These are phyloP conservation scores for Musa itinerans DNA, from an alignment of 176 grass and related monocot genomes.

Conservation along the genomic window DNA sequence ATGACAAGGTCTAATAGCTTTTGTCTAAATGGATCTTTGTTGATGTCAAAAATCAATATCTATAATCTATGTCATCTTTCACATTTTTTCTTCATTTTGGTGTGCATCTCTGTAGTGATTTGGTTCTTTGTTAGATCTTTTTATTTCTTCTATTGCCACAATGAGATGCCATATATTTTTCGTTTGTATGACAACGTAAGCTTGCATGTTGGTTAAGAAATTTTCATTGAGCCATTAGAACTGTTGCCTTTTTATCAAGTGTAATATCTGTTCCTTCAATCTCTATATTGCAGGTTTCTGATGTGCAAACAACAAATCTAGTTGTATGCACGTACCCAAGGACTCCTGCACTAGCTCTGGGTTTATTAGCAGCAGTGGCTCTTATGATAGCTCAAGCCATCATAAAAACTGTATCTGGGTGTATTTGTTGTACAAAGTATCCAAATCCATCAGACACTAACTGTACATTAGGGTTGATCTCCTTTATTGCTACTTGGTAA, in stretches of 20 bases:
- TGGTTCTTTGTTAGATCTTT: not conserved
- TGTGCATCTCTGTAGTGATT: too few relatives aligned
- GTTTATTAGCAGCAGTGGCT: slow-evolving; percentile 51
- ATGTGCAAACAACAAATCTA: slow-evolving; percentile 38
- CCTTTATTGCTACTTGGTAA: slow-evolving; percentile 95
- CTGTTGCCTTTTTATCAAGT: not conserved
- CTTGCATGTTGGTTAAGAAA: not conserved
- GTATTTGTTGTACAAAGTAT: slow-evolving; percentile 92
- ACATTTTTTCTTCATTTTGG: too few relatives aligned
- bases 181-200: not conserved
- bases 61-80: too few relatives aligned
- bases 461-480: slow-evolving; percentile 80
- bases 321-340: slow-evolving; percentile 68
- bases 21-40: too few relatives aligned
- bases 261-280: not conserved
- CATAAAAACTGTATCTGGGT: slow-evolving; percentile 80
- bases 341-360: slow-evolving; percentile 67
- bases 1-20: too few relatives aligned
- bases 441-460: slow-evolving; percentile 65
- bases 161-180: too few relatives aligned
- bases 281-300: slow-evolving; percentile 32
- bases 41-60: too few relatives aligned
- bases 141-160: not conserved
- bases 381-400: slow-evolving; percentile 73
- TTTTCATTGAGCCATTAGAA: not conserved